These are phyloP conservation scores for Pyrus pyrifolia DNA, from an alignment of 306 rosid genomes.

Conservation along the genomic window DNA sequence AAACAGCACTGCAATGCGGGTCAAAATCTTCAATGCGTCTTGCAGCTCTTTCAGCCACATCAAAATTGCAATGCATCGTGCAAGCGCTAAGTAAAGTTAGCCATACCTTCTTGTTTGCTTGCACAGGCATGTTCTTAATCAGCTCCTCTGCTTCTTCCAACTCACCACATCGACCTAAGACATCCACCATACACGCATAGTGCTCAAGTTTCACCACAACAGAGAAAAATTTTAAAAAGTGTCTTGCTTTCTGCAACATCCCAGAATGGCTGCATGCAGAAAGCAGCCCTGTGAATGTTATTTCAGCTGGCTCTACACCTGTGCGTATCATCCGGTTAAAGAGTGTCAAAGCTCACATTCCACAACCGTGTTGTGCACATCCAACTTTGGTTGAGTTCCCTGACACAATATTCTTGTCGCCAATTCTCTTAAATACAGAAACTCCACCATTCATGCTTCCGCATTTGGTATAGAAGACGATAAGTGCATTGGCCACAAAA, in stretches of 20 bases:
- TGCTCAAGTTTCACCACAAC: slow-evolving; percentile 53
- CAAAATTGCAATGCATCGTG: slow-evolving; percentile 51
- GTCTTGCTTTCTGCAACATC: slow-evolving; percentile 67
- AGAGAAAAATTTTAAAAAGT: slow-evolving; percentile 45
- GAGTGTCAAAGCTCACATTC: slow-evolving; percentile 47
- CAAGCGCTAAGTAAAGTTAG: slow-evolving; percentile 66
- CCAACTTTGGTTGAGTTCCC: slow-evolving; percentile 78
- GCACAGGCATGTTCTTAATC: slow-evolving; percentile 44
- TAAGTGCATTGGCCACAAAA: no score
- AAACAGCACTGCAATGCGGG: slow-evolving; percentile 57
- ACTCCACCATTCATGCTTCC: slow-evolving; percentile 33
- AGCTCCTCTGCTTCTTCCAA: slow-evolving; percentile 52
- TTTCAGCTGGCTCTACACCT: slow-evolving; percentile 54
- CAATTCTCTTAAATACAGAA: slow-evolving; percentile 41
- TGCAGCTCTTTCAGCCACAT: slow-evolving; percentile 68
- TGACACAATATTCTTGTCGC: slow-evolving; percentile 54
- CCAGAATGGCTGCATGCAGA: slow-evolving; percentile 78
- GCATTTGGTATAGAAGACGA: no score
- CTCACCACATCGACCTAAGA: slow-evolving; percentile 66
- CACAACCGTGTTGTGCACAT: slow-evolving; percentile 74
- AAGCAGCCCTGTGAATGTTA: slow-evolving; percentile 73
- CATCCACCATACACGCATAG: slow-evolving; percentile 69
- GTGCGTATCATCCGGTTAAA: slow-evolving; percentile 54
- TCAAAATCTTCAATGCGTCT: slow-evolving; percentile 40
- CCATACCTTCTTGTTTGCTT: slow-evolving; percentile 60